Percentiles rank a stretch among this genome's conserved stretches.
phyloP scores from a whole-genome alignment of 164 flowering plant species.

The Vitis amurensis region DNA sequence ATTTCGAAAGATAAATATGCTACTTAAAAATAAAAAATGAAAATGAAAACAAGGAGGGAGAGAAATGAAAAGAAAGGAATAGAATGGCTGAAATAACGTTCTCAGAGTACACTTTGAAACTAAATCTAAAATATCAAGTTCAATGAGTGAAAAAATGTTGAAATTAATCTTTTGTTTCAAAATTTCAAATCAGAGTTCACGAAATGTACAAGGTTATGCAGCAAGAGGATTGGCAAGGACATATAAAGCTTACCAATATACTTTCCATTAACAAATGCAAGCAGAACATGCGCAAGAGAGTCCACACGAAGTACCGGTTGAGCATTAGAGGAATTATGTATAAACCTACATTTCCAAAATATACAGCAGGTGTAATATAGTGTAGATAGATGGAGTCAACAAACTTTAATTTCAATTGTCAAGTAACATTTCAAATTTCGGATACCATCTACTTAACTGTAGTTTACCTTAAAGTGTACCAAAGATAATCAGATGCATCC shows the following conservation, averaged over 20 bases:
- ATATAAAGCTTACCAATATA: constrained; percentile 31
- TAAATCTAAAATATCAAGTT: no score
- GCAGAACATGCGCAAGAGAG: constrained; percentile 63
- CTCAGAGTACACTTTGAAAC: no score
- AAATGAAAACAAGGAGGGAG: neutral
- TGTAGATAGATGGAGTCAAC: no score
- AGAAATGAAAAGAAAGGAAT: neutral
- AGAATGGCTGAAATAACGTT: no score
- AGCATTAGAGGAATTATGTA: constrained; percentile 26
- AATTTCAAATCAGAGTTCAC: no score
- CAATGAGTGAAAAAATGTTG: no score
- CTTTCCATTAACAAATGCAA: constrained; percentile 62
- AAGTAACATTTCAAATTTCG: neutral
- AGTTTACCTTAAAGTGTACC: constrained; percentile 80
- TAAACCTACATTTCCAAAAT: constrained; percentile 34
- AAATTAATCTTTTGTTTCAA: no score
- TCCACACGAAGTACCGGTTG: constrained; percentile 35
- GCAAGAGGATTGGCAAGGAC: no score
- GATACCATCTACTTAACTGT: neutral
- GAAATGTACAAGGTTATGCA: no score
- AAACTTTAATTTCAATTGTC: no score
- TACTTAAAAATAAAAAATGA: neutral
- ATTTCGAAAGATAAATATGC: neutral
- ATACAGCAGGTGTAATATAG: neutral
- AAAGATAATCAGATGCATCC: constrained; percentile 66